Conservation (phyloP, 805 yeast genomes). For the Blastobotrys peoriensis region DNA sequence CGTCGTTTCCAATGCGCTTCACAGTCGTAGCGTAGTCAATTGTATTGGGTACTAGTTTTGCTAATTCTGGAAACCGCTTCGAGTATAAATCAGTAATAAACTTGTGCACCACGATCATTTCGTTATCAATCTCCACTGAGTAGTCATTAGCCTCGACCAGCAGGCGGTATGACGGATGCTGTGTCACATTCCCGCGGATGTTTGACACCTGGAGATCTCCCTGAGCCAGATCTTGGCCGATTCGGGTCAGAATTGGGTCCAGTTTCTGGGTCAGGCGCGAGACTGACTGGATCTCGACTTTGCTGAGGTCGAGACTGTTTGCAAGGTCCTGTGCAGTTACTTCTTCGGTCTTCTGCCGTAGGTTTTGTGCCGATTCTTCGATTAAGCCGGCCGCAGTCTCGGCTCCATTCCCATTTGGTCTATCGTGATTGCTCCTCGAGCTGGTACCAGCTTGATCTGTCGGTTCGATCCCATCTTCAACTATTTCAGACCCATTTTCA, state of each 20-base stretch:
- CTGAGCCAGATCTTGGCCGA: background rate
- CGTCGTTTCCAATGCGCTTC: conserved; percentile 44
- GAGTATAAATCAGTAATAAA: conserved; percentile 49
- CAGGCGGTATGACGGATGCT: conserved; percentile 43
- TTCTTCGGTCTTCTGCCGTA: conserved; percentile 9
- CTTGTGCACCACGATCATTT: conserved; percentile 44
- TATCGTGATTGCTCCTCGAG: background rate
- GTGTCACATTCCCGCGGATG: conserved; percentile 25
- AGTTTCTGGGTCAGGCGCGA: conserved; percentile 20
- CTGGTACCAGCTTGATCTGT: background rate
- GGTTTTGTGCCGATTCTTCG: background rate
- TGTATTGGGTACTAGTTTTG: conserved; percentile 54
- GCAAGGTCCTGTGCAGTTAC: conserved; percentile 15
- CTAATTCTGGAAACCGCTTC: conserved; percentile 66
- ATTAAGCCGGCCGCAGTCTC: background rate
- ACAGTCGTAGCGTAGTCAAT: conserved; percentile 54
- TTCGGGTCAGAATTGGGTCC: conserved; percentile 18
- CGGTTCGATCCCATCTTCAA: background rate
- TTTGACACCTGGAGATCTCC: conserved; percentile 17
- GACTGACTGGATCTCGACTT: conserved; percentile 9
- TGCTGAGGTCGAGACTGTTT: conserved; percentile 9
- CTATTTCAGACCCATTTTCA: conserved; percentile 4
- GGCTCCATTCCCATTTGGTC: background rate
- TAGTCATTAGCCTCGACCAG: conserved; percentile 49
- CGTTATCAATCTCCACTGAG: conserved; percentile 49